Evolutionary conservation across 257 asterid species (phyloP).

Genomic region (Paulownia fortunei): DNA sequence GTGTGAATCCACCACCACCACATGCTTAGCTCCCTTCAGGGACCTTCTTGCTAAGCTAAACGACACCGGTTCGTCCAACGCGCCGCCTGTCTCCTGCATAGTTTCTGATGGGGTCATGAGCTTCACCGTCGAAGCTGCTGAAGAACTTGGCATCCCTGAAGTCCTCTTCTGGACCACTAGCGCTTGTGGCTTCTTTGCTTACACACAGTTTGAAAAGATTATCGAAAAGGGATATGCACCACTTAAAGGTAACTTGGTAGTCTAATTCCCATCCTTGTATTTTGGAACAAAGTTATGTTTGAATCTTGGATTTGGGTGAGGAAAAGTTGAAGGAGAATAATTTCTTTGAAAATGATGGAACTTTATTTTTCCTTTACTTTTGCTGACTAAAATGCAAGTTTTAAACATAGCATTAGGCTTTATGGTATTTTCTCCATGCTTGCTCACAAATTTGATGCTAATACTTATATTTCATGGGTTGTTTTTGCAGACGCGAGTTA

Average conservation of each 20-base stretch:
- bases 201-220: neutral
- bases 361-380: no score
- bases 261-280: neutral
- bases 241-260: neutral
- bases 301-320: no score
- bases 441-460: neutral
- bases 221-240: conserved; percentile 1
- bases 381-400: no score
- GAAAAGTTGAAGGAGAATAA: no score
- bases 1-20: conserved; percentile 7
- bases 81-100: conserved; percentile 27
- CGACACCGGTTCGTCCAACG: neutral
- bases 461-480: neutral
- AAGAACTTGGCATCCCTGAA: conserved; percentile 25
- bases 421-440: neutral
- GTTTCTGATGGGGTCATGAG: conserved; percentile 30
- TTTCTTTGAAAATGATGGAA: no score
- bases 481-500: conserved; percentile 38
- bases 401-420: no score
- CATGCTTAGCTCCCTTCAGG: conserved; percentile 25
- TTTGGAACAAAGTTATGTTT: no score
- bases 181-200: conserved; percentile 19
- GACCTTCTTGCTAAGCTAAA: conserved; percentile 28
- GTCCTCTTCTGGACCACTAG: conserved; percentile 24
- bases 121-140: conserved; percentile 24